phyloP scores from a whole-genome alignment of 208 protist genomes.

The Balamuthia mandrillaris region DNA sequence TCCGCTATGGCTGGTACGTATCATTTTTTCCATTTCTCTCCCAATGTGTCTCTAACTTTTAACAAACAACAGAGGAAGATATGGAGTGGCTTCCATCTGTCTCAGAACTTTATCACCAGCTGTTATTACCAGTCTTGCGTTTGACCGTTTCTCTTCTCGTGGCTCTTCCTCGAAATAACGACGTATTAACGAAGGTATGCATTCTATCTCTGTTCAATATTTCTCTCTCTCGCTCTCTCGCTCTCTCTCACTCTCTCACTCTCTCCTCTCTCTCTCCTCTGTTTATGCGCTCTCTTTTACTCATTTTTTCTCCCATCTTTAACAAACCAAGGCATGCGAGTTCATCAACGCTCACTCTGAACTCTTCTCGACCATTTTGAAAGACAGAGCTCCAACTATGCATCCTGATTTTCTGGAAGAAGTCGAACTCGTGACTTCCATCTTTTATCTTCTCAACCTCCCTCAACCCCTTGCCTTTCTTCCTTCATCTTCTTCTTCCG shows the following conservation, averaged over 20 bases:
- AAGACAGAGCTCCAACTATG: background rate
- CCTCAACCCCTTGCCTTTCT: background rate
- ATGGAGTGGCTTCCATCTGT: background rate
- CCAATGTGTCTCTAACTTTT: too few species aligned
- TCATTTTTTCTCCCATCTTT: too few species aligned
- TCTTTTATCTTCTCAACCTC: too few species aligned
- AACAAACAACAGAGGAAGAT: slow-evolving; percentile 8
- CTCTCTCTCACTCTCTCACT: background rate
- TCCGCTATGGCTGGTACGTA: background rate
- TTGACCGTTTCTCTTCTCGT: slow-evolving; percentile 33
- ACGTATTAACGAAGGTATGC: background rate
- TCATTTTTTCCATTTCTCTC: background rate
- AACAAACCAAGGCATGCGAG: slow-evolving; percentile 24
- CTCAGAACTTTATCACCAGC: slow-evolving; percentile 17
- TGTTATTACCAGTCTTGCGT: slow-evolving; percentile 3
- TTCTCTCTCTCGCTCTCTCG: background rate
- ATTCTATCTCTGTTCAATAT: background rate
- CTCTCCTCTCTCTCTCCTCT: background rate
- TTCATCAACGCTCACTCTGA: slow-evolving; percentile 24
- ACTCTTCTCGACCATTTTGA: background rate
- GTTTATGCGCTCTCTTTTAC: background rate
- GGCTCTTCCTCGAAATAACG: slow-evolving; percentile 25
- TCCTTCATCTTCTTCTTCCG: slow-evolving; percentile 30
- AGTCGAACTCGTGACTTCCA: background rate
- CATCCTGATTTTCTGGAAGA: slow-evolving; percentile 15